Percentiles rank a stretch among this genome's conserved stretches.
phyloP scores from a whole-genome alignment of 179 eudicot genomes.

The Pouteria campechiana region DNA sequence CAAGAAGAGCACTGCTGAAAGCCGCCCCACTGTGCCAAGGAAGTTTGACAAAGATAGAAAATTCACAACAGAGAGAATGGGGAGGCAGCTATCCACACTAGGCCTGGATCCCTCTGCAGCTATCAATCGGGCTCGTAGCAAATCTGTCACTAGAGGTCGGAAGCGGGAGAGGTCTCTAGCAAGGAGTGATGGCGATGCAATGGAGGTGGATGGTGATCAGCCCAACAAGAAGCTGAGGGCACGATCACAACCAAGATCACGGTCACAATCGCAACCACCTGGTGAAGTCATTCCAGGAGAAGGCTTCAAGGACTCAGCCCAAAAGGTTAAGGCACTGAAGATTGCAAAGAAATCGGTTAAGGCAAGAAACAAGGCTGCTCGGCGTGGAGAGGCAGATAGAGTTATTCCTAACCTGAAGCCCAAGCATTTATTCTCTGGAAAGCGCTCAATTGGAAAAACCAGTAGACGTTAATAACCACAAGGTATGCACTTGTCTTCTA shows the following conservation, averaged over 20 bases:
- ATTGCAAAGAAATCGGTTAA: slow-evolving; percentile 28
- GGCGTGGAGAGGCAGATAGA: slow-evolving; percentile 69
- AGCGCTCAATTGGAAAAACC: slow-evolving; percentile 71
- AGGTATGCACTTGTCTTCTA: no score
- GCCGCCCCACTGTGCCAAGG: slow-evolving; percentile 67
- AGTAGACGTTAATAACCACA: slow-evolving; percentile 39
- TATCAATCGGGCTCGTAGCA: slow-evolving; percentile 57
- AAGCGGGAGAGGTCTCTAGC: slow-evolving; percentile 55
- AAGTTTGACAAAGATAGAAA: slow-evolving; percentile 71
- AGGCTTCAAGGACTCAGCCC: slow-evolving; percentile 58
- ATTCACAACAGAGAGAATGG: slow-evolving; percentile 72
- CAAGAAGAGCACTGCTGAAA: slow-evolving; percentile 77
- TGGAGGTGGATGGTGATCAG: slow-evolving; percentile 62
- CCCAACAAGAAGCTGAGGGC: slow-evolving; percentile 52
- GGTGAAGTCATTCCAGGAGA: slow-evolving; percentile 71
- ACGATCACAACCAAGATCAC: slow-evolving; percentile 41
- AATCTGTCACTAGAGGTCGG: slow-evolving; percentile 75
- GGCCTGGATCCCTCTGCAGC: slow-evolving; percentile 80
- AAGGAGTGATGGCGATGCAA: slow-evolving; percentile 21
- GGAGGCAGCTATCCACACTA: slow-evolving; percentile 57
- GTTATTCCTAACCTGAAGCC: slow-evolving; percentile 62
- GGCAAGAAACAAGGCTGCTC: slow-evolving; percentile 72
- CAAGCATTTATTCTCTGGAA: slow-evolving; percentile 79
- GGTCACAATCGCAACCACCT: slow-evolving; percentile 46
- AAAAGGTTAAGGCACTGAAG: slow-evolving; percentile 65